These are phyloP conservation scores for Epithemia pelagica DNA, from an alignment of 108 stramenopile genomes.

Conservation along the genomic window DNA sequence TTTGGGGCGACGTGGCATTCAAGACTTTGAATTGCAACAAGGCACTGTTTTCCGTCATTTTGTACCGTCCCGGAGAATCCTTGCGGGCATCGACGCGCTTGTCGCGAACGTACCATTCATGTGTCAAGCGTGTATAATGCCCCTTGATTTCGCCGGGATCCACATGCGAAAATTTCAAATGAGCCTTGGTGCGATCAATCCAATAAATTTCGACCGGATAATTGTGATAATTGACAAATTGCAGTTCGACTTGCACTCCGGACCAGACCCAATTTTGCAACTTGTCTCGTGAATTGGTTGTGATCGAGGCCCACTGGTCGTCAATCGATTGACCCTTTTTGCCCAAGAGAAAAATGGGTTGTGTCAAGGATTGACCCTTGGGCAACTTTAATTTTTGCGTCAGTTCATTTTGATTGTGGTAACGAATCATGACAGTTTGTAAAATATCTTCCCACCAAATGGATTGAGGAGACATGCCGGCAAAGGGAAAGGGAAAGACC, in stretches of 20 bases:
- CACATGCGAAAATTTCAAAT: conserved; percentile 14
- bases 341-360: conserved; percentile 48
- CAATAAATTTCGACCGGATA: conserved; percentile 57
- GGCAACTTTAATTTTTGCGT: conserved; percentile 42
- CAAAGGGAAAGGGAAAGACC: conserved; percentile 68
- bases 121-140: conserved; percentile 25
- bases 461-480: conserved; percentile 42
- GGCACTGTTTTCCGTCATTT: conserved; percentile 22
- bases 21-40: conserved; percentile 36
- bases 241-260: conserved; percentile 31
- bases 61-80: conserved; percentile 38
- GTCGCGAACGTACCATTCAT: conserved; percentile 57
- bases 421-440: conserved; percentile 55
- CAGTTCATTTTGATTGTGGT: conserved; percentile 36
- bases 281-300: conserved; percentile 19
- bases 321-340: conserved; percentile 30
- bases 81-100: conserved; percentile 33
- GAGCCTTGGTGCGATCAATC: conserved; percentile 33
- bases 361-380: conserved; percentile 15
- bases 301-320: neutral
- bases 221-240: conserved; percentile 46
- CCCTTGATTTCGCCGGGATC: conserved; percentile 5
- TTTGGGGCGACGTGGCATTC: conserved; percentile 17
- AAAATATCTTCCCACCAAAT: conserved; percentile 72
- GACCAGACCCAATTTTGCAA: conserved; percentile 55